Base-by-base conservation (phyloP, 768 basidiomycete genomes). In the Boletus rubescentipes region DNA sequence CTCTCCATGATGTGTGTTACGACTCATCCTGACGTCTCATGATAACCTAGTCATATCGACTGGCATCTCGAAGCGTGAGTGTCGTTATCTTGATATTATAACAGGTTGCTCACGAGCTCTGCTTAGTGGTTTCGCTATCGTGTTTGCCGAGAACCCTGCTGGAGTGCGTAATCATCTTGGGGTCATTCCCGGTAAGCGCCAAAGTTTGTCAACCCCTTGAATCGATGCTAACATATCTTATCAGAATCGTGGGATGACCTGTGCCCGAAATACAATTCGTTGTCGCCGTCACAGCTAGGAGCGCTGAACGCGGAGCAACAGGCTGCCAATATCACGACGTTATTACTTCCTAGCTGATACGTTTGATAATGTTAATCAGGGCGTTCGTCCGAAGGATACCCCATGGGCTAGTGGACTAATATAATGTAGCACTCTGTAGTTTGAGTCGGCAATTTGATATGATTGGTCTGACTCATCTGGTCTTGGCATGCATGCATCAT, bases 51-150 rank as follows among this genome's bases (percentile, higher is more conserved):
- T 44, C 67, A 68, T 26, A 64, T 68, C 16, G 68, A 70, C 21
- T 68, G 67, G 68, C 68, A 68, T 40, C 48, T 68, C 0, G 58
- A 63, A 39, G 53, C 50, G 68, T 65, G 15, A 38, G 67, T 55
- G 14, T 31, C 39, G 16, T 23, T 10, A 6, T 10, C 8, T 29
- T 51, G 14, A n/a, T 9, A 14, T 41, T 9, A 10, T 9, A 21
- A 44, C 42, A 26, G 18, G 6, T 38, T 46, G 34, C 32, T 53
- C 15, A 55, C 18, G 9, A 43, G 16, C 32, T 23, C 5, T 42
- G 14, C 15, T 7, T 37, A 69, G 67, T 42, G 68, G 66, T 0
- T 68, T 68, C 5, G 66, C 62, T 40, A 30, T 70, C 3, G 64
- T 68, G 6, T 52, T 68, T 55, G 67, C 60, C 2, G 64, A 68